A percentile compares a stretch with the other conserved stretches of the same genome.
These are phyloP conservation scores for Cucurbita moschata DNA, from an alignment of 306 rosid species.

Conservation along the genomic window DNA sequence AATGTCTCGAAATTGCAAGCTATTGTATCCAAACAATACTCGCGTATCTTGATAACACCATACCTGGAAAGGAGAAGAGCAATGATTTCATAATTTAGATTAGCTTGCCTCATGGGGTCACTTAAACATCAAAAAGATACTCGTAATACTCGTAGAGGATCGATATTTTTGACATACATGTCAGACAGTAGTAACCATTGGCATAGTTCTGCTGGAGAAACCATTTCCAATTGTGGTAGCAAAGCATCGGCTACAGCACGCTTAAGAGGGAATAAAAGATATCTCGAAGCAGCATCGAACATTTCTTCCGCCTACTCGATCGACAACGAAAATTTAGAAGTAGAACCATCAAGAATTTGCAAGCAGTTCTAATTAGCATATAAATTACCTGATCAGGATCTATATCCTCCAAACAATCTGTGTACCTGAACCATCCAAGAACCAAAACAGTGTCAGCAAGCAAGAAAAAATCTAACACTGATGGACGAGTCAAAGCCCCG, in stretches of 20 bases:
- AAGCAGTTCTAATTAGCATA: conserved; percentile 4
- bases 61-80: conserved; percentile 31
- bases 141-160: not conserved
- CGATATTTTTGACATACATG: conserved; percentile 31
- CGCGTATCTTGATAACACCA: conserved; percentile 75
- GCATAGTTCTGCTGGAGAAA: conserved; percentile 74
- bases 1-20: conserved; percentile 83
- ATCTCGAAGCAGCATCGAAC: conserved; percentile 87
- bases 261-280: conserved; percentile 77
- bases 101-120: not conserved
- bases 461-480: conserved; percentile 4
- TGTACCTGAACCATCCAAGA: conserved; percentile 58
- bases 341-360: not conserved
- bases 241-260: conserved; percentile 85
- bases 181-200: conserved; percentile 79
- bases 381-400: conserved; percentile 63
- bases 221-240: conserved; percentile 68
- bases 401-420: conserved; percentile 72
- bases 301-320: conserved; percentile 71
- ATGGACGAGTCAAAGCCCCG: too few species aligned
- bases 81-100: not conserved
- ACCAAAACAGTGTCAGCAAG: conserved; percentile 1
- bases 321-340: conserved; percentile 6
- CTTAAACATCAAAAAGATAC: not conserved
- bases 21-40: conserved; percentile 65